Conservation (phyloP, 2,329 filamentous ascomycete species). For the Incumbomyces lentus region DNA sequence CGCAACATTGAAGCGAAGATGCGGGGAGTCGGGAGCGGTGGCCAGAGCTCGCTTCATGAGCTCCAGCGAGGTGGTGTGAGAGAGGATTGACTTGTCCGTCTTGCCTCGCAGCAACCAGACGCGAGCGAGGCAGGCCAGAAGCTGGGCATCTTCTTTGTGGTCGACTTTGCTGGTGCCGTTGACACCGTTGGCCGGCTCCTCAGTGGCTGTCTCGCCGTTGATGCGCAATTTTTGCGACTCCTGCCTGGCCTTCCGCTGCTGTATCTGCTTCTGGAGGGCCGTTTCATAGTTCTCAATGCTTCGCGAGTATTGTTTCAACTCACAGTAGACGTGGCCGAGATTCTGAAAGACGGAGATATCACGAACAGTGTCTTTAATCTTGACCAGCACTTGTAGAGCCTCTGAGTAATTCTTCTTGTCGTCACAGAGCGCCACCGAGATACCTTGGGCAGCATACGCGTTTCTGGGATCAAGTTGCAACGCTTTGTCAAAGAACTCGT, state of each 20-base stretch:
- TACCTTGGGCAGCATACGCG: constrained; percentile 88
- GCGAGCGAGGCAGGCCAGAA: constrained; percentile 75
- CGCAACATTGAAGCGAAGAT: constrained; percentile 95
- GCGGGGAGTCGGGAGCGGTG: constrained; percentile 69
- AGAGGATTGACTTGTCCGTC: constrained; percentile 51
- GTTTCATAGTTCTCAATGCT: constrained; percentile 90
- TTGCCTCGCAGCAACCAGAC: constrained; percentile 78
- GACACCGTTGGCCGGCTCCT: not conserved
- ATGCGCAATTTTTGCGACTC: not conserved
- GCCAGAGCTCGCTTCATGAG: constrained; percentile 60
- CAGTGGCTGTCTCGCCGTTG: not conserved
- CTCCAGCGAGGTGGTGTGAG: constrained; percentile 54
- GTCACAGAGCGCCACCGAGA: constrained; percentile 87
- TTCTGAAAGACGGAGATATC: constrained; percentile 86
- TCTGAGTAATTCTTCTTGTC: constrained; percentile 81
- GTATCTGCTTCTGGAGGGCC: constrained; percentile 46
- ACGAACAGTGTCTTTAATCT: constrained; percentile 79
- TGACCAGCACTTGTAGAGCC: constrained; percentile 78
- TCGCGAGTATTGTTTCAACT: constrained; percentile 79
- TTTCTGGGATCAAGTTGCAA: constrained; percentile 90
- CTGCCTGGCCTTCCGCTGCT: not conserved
- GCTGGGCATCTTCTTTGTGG: constrained; percentile 47
- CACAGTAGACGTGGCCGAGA: constrained; percentile 82
- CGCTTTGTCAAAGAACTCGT: constrained; percentile 98
- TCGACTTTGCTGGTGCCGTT: constrained; percentile 2